Evolutionary conservation across 768 basidiomycete genomes (phyloP), one percentile per base, ranked within the genome.

Genomic region (Suillus alpinus): DNA sequence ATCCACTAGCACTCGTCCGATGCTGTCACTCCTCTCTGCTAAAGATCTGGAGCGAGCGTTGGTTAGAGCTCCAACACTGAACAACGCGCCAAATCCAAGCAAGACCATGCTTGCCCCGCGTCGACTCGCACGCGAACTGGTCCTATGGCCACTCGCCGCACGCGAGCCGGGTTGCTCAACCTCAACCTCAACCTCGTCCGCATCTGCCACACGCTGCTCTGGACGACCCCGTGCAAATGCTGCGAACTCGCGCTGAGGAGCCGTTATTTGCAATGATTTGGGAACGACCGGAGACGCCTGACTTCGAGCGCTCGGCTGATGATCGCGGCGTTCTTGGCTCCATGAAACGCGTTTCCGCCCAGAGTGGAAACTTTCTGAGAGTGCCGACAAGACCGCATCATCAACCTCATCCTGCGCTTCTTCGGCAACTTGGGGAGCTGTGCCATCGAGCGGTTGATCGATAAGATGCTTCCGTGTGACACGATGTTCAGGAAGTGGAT

Each of bases 101-200:
- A 97, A 92, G 20, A 95, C 84, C 78, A 96, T 87, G 2, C 86
- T 86, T 6, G 89, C 88, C 34, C 88, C 84, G 62, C 85, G 82
- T 62, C 86, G 82, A 66, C 86, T 88, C 8, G 86, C 85, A 62
- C 86, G 80, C n/a, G 88, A 88, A 61, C 76, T 73, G 39, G 79
- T 76, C 60, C 73, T 68, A 34, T 64, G 65, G 56, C 58, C 67
- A 39, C 60, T 61, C 34, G 61, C 14, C 5, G 46, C 43, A 36
- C 49, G 50, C 6, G 43, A 47, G 37, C 14, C 29, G 1, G 59
- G 39, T 13, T 66, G 69, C 56, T 55, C 75, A 65, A 36, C 65
- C 14, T 66, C 69, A 23, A 66, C 72, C 14, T 65, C 69, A 29
- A 66, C 58, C 43, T 70, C 71, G 14, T 68, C 67, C 20, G 59